phyloP scores from a whole-genome alignment of 805 yeast genomes.

The Brettanomyces sp. region DNA sequence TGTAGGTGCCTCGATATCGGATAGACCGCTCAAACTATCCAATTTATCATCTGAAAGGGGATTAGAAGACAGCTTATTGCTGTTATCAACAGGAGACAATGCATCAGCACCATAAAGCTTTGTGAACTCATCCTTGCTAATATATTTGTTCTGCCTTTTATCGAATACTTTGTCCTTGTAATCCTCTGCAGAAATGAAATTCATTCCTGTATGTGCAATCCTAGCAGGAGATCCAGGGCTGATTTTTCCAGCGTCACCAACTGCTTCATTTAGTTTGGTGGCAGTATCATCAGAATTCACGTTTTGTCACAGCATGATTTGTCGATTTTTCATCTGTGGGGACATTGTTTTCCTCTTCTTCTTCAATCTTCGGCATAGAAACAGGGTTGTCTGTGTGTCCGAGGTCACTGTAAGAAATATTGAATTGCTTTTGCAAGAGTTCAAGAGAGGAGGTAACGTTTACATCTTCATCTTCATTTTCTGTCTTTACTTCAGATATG shows the following conservation, averaged over 20 bases:
- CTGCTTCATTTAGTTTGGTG: too few species aligned
- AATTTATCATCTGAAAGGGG: not conserved
- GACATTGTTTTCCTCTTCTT: not conserved
- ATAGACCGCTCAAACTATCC: not conserved
- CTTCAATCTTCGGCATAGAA: constrained; percentile 12
- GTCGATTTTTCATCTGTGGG: too few species aligned
- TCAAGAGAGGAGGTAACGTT: constrained; percentile 15
- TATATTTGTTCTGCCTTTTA: constrained; percentile 16
- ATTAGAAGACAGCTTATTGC: not conserved
- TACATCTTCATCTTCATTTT: constrained; percentile 1
- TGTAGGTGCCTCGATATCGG: not conserved
- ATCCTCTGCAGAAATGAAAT: constrained; percentile 24
- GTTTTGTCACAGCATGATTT: too few species aligned
- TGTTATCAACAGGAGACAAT: not conserved
- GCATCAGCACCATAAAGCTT: not conserved
- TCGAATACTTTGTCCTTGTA: constrained; percentile 24
- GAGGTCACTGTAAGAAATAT: not conserved
- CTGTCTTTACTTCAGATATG: not conserved
- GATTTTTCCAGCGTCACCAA: not conserved
- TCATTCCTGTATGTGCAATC: constrained; percentile 14
- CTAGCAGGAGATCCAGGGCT: not conserved
- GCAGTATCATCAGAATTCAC: too few species aligned
- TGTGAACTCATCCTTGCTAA: constrained; percentile 13
- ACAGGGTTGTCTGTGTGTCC: constrained; percentile 3
- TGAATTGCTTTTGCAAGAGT: constrained; percentile 10